Evolutionary conservation across 345 rosid species (phyloP).

Genomic region (Citrus unshiu): DNA sequence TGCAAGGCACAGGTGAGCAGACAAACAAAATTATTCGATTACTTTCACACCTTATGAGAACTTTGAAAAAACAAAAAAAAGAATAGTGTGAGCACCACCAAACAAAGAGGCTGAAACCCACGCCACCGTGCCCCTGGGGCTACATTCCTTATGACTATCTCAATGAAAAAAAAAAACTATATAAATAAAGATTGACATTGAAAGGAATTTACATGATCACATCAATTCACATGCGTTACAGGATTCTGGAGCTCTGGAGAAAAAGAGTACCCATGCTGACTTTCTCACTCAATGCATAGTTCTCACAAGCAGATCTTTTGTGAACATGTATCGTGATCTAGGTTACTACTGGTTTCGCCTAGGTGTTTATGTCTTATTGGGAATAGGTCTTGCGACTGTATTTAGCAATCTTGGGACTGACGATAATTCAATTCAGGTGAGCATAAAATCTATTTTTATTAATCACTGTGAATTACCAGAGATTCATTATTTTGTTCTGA

Average conservation of each 20-base stretch:
- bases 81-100: background rate
- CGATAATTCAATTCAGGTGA: slow-evolving; percentile 20
- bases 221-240: background rate
- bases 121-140: too few species aligned
- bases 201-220: background rate
- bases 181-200: background rate
- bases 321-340: slow-evolving; percentile 59
- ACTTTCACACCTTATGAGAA: background rate
- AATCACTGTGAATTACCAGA: background rate
- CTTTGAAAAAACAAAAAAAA: too few species aligned
- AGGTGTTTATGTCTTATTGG: slow-evolving; percentile 33
- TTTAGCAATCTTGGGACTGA: slow-evolving; percentile 21
- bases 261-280: slow-evolving; percentile 25
- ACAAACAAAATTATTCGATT: background rate
- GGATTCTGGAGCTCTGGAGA: slow-evolving; percentile 20
- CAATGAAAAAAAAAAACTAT: background rate
- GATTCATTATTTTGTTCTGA: background rate
- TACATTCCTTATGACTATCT: background rate
- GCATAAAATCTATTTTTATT: too few species aligned
- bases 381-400: slow-evolving; percentile 39
- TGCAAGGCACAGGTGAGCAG: slow-evolving; percentile 24
- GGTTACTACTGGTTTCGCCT: slow-evolving; percentile 63
- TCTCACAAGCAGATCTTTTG: slow-evolving; percentile 44
- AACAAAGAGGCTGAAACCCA: too few species aligned
- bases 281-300: slow-evolving; percentile 36